These are phyloP conservation scores for Cenococcum geophilum DNA, from an alignment of 495 filamentous ascomycete genomes.

Conservation along the genomic window DNA sequence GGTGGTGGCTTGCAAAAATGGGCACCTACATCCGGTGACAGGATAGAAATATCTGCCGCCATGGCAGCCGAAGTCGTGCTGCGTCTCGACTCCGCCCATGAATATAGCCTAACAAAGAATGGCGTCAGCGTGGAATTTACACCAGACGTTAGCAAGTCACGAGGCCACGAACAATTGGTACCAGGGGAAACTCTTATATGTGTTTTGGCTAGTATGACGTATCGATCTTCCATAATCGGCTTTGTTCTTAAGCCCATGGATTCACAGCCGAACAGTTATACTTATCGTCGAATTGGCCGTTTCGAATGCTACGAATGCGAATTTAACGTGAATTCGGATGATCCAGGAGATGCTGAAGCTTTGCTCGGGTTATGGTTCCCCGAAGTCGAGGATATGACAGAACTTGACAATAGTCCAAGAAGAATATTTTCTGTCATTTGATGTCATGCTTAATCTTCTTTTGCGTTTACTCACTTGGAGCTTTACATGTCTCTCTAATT, in stretches of 20 bases:
- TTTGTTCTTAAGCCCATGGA: conserved; percentile 19
- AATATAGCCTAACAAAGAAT: conserved; percentile 19
- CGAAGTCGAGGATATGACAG: conserved; percentile 27
- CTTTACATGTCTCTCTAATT: too few species aligned
- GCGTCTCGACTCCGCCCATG: conserved; percentile 6
- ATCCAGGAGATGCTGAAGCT: conserved; percentile 23
- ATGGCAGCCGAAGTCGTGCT: conserved; percentile 24
- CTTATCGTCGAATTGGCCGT: conserved; percentile 23
- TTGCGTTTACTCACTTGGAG: too few species aligned
- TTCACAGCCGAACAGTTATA: conserved; percentile 4
- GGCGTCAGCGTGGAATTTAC: conserved; percentile 24
- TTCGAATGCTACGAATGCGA: conserved; percentile 29
- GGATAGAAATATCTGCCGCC: conserved; percentile 17
- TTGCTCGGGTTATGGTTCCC: conserved; percentile 26
- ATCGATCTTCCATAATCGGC: conserved; percentile 27
- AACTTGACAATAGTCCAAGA: conserved; percentile 22
- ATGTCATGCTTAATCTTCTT: neutral
- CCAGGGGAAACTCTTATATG: conserved; percentile 21
- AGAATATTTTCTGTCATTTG: conserved; percentile 21
- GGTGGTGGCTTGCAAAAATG: neutral
- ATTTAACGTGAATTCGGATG: conserved; percentile 7
- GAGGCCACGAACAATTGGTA: conserved; percentile 12
- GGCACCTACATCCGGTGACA: conserved; percentile 18
- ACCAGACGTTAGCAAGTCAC: conserved; percentile 16
- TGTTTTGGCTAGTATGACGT: conserved; percentile 26